Percentiles rank a stretch among this genome's conserved stretches.
phyloP scores from a whole-genome alignment of 495 filamentous ascomycete species.

The Cercophora samala region DNA sequence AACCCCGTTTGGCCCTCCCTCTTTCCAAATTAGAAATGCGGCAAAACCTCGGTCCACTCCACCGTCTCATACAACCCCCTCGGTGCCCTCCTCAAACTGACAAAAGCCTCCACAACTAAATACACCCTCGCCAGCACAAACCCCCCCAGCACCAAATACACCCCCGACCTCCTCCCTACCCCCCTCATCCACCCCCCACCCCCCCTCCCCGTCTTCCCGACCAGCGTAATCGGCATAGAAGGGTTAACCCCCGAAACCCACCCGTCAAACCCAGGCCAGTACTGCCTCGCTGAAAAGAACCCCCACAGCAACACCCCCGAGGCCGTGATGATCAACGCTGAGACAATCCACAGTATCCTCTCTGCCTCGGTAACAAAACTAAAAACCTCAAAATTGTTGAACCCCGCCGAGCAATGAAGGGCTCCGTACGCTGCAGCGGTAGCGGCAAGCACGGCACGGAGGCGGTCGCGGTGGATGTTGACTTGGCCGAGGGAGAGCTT shows the following conservation, averaged over 20 bases:
- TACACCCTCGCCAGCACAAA: conserved; percentile 19
- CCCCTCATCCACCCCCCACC: neutral
- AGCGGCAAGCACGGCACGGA: conserved; percentile 12
- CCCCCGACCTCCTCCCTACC: neutral
- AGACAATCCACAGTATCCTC: conserved; percentile 15
- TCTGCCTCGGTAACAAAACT: conserved; percentile 13
- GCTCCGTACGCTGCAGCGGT: conserved; percentile 14
- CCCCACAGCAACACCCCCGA: conserved; percentile 14
- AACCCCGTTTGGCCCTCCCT: too few species aligned
- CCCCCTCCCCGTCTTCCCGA: neutral
- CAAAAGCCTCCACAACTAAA: conserved; percentile 22
- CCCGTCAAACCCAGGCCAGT: conserved; percentile 14
- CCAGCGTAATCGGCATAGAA: conserved; percentile 14
- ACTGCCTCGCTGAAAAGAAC: conserved; percentile 10
- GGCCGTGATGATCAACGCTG: conserved; percentile 15
- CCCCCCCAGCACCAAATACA: conserved; percentile 14
- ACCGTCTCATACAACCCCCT: conserved; percentile 22
- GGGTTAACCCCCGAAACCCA: conserved; percentile 17
- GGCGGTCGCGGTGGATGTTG: conserved; percentile 15
- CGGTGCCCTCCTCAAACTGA: conserved; percentile 19
- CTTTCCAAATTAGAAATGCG: conserved; percentile 23
- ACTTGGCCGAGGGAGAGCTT: conserved; percentile 15
- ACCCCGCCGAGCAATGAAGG: conserved; percentile 11
- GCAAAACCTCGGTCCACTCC: conserved; percentile 22
- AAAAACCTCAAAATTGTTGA: neutral